phyloP scores from a whole-genome alignment of 805 yeast species.

The Jamesozyma piceae region DNA sequence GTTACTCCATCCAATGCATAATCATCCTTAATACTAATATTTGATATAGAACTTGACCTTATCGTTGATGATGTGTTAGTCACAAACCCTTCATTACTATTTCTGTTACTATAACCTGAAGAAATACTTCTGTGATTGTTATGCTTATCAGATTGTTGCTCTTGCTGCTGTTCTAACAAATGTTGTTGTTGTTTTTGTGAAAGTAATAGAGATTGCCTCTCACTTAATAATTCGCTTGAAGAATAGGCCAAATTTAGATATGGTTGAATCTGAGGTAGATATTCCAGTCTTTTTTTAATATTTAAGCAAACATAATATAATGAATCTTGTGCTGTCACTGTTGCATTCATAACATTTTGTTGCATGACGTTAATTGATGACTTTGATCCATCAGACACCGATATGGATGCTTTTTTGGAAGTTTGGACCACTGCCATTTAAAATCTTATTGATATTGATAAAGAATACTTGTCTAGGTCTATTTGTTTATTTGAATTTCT shows the following conservation, averaged over 20 bases:
- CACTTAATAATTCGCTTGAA: conserved; percentile 59
- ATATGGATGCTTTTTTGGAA: conserved; percentile 1
- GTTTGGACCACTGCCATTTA: conserved; percentile 4
- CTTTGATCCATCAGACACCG: conserved; percentile 4
- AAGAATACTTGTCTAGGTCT: no score
- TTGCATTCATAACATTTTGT: conserved; percentile 49
- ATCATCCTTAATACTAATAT: conserved; percentile 27
- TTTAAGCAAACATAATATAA: conserved; percentile 56
- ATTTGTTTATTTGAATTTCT: no score
- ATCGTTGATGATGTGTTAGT: conserved; percentile 14
- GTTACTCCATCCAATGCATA: conserved; percentile 21
- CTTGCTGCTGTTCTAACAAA: conserved; percentile 5
- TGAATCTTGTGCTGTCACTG: conserved; percentile 56
- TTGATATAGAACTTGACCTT: conserved; percentile 32
- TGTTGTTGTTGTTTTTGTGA: conserved; percentile 33
- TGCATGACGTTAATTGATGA: conserved; percentile 9
- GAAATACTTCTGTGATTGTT: conserved; percentile 15
- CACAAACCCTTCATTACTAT: conserved; percentile 12
- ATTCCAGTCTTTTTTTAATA: conserved; percentile 46
- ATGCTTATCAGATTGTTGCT: conserved; percentile 3
- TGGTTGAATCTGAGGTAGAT: conserved; percentile 59
- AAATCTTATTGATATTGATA: no score
- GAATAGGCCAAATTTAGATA: conserved; percentile 55
- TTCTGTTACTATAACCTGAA: conserved; percentile 11
- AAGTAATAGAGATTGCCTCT: conserved; percentile 54